These are phyloP conservation scores for Beauveria bassiana DNA, from an alignment of 2,329 filamentous ascomycete genomes.

Conservation along the genomic window DNA sequence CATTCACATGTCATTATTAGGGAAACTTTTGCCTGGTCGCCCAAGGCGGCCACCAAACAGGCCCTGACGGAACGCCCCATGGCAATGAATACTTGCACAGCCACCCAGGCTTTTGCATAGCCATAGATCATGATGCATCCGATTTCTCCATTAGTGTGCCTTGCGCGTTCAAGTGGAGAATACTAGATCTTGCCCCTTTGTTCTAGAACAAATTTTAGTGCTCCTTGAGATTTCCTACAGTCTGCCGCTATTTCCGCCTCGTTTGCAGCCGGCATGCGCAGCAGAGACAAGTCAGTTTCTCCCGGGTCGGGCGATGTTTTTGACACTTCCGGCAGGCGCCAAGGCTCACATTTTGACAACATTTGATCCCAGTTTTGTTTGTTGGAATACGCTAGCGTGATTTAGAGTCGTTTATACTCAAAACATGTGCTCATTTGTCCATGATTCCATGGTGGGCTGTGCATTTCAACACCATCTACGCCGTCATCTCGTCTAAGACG, in stretches of 20 bases:
- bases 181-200: not conserved
- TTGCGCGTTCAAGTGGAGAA: not conserved
- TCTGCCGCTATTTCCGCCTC: constrained; percentile 1
- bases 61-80: no score
- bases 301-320: not conserved
- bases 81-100: no score
- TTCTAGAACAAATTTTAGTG: not conserved
- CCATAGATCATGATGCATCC: no score
- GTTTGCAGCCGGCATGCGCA: not conserved
- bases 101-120: no score
- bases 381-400: not conserved
- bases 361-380: not conserved
- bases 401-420: not conserved
- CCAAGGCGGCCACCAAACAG: no score
- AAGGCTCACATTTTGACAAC: not conserved
- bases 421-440: not conserved
- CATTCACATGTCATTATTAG: not conserved
- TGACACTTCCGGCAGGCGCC: not conserved
- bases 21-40: no score
- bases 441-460: not conserved
- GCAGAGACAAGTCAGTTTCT: not conserved
- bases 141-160: not conserved
- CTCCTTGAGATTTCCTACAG: not conserved
- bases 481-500: not conserved
- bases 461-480: not conserved